These are phyloP conservation scores for Elsinoe necatrix DNA, from an alignment of 2,329 filamentous ascomycete species.

Conservation along the genomic window DNA sequence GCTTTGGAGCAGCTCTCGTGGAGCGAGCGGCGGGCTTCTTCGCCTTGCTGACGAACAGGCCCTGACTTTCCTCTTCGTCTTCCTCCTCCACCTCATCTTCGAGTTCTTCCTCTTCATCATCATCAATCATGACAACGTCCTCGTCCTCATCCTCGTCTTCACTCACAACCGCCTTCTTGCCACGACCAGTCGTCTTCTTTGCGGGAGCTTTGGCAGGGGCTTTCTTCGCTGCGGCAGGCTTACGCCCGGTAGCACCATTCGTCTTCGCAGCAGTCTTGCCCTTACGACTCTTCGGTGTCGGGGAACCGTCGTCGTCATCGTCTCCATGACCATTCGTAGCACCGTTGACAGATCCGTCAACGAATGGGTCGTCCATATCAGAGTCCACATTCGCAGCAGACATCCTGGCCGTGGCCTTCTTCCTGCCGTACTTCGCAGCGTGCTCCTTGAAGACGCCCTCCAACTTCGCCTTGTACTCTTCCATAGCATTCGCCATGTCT, in stretches of 20 bases:
- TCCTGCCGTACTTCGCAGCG: constrained; percentile 46
- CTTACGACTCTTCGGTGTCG: constrained; percentile 25
- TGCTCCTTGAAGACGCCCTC: constrained; percentile 67
- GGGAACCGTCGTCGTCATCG: constrained; percentile 34
- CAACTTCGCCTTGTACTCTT: constrained; percentile 47
- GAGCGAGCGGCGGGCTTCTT: constrained; percentile 23
- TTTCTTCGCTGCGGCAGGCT: constrained; percentile 32
- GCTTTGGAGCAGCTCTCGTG: constrained; percentile 23
- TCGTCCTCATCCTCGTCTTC: constrained; percentile 38
- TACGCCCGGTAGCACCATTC: constrained; percentile 33
- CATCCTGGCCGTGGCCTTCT: constrained; percentile 46
- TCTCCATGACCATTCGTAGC: constrained; percentile 50
- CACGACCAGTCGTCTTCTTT: constrained; percentile 26
- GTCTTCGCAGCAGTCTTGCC: constrained; percentile 34
- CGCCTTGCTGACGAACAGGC: constrained; percentile 34
- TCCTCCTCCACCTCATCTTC: constrained; percentile 38
- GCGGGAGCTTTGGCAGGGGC: constrained; percentile 24
- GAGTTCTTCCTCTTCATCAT: constrained; percentile 41
- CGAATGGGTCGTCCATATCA: constrained; percentile 79
- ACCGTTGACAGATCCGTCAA: constrained; percentile 58
- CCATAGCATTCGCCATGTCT: constrained; percentile 58
- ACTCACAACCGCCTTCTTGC: constrained; percentile 35
- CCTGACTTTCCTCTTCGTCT: constrained; percentile 39
- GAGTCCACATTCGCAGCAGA: constrained; percentile 71
- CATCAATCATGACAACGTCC: constrained; percentile 36